Conservation (phyloP, 345 rosid species). For the Acer yangbiense region DNA sequence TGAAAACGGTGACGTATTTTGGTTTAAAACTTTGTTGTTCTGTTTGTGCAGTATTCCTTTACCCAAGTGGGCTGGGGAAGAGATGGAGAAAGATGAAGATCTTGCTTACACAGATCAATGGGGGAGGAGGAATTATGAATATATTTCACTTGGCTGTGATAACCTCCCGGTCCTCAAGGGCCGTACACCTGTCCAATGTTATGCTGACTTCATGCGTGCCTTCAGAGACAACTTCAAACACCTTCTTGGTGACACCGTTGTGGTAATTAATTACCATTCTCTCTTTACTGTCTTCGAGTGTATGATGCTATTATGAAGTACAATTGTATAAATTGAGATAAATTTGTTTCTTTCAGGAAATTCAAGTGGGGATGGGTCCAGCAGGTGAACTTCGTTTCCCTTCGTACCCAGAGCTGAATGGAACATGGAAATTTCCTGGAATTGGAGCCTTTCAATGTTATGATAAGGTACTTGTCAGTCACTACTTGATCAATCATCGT, state of each 20-base stretch:
- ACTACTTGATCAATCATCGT: neutral
- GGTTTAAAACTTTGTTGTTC: too few relatives aligned
- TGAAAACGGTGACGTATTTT: too few relatives aligned
- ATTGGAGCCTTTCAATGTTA: conserved; percentile 98
- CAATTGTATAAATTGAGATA: neutral
- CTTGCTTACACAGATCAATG: conserved; percentile 99
- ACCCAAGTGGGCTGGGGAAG: conserved; percentile 88
- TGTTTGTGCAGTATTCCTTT: conserved; percentile 63
- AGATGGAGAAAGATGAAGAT: conserved; percentile 65
- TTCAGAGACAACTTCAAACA: conserved; percentile 80
- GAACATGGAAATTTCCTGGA: conserved; percentile 95
- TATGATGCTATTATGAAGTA: neutral
- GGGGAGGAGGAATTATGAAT: conserved; percentile 95
- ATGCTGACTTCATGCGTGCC: conserved; percentile 90
- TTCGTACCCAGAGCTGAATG: conserved; percentile 84
- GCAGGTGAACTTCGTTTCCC: conserved; percentile 97
- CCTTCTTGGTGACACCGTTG: conserved; percentile 86
- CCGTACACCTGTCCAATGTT: conserved; percentile 92
- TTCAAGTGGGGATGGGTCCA: conserved; percentile 99
- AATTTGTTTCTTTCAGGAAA: conserved; percentile 57
- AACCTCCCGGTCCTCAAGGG: conserved; percentile 85
- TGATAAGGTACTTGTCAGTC: conserved; percentile 57
- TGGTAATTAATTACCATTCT: conserved; percentile 62
- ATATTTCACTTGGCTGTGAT: conserved; percentile 89
- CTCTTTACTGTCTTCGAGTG: neutral